Evolutionary conservation across 2,329 filamentous ascomycete genomes (phyloP).

Genomic region (Penicillium sp.): DNA sequence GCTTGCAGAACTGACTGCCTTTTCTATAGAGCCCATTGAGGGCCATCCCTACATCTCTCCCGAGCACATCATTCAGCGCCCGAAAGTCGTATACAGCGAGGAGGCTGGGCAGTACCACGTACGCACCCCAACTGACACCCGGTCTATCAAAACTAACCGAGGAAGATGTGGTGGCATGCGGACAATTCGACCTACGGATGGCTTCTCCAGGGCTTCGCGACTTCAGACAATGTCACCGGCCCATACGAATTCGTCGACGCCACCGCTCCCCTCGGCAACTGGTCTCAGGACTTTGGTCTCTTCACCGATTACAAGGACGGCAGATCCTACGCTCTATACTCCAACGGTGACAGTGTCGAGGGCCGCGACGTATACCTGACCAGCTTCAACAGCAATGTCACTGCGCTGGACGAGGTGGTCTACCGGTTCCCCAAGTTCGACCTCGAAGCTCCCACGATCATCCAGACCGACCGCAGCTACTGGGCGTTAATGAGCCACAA

Average conservation of each 20-base stretch:
- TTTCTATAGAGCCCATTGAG: slow-evolving; percentile 52
- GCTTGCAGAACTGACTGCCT: not conserved
- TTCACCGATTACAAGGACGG: slow-evolving; percentile 66
- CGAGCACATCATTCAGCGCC: slow-evolving; percentile 63
- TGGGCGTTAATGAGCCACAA: slow-evolving; percentile 68
- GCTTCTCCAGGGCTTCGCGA: slow-evolving; percentile 62
- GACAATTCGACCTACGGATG: slow-evolving; percentile 63
- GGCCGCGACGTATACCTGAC: slow-evolving; percentile 64
- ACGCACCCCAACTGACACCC: slow-evolving; percentile 22
- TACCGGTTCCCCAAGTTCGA: slow-evolving; percentile 65
- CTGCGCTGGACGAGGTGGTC: slow-evolving; percentile 57
- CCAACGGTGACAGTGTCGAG: slow-evolving; percentile 61
- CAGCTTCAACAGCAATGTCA: slow-evolving; percentile 58
- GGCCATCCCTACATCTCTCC: slow-evolving; percentile 62
- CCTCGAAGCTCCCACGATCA: slow-evolving; percentile 64
- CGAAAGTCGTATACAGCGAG: slow-evolving; percentile 65
- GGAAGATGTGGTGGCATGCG: slow-evolving; percentile 65
- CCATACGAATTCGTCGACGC: slow-evolving; percentile 62
- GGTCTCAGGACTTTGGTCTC: slow-evolving; percentile 66
- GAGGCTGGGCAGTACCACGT: slow-evolving; percentile 62
- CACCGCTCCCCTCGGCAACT: slow-evolving; percentile 62
- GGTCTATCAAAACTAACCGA: not conserved
- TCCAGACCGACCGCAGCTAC: slow-evolving; percentile 65
- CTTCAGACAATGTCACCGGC: slow-evolving; percentile 57
- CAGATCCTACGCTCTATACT: slow-evolving; percentile 62